Percentiles rank a stretch among this genome's conserved stretches.
phyloP scores from a whole-genome alignment of 306 rosid species.

The Casuarina cunninghamiana region DNA sequence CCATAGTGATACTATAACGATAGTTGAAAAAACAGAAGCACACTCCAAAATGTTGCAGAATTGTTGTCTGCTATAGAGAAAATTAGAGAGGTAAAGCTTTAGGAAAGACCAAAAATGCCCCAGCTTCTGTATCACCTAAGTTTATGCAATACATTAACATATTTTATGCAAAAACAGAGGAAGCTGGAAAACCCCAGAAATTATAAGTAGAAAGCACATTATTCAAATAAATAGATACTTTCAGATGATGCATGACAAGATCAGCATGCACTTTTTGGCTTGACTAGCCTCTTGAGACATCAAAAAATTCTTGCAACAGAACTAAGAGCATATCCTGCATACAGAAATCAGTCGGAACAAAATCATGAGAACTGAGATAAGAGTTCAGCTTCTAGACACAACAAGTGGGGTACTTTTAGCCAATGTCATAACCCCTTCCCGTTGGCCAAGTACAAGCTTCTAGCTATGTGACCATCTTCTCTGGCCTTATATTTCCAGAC shows the following conservation, averaged over 20 bases:
- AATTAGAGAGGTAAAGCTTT: background rate
- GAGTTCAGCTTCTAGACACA: constrained; percentile 9
- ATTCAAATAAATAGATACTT: background rate
- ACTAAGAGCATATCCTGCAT: constrained; percentile 96
- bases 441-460: constrained; percentile 1
- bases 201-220: background rate
- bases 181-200: constrained; percentile 5
- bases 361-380: constrained; percentile 6
- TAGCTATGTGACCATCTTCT: background rate
- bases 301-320: constrained; percentile 99
- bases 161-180: background rate
- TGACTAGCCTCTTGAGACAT: constrained; percentile 89
- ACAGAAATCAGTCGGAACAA: background rate
- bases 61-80: background rate
- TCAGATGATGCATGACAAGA: background rate
- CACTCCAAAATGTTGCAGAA: background rate
- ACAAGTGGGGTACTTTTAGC: background rate
- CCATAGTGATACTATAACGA: constrained; percentile 51
- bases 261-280: constrained; percentile 67
- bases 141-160: background rate
- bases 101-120: background rate
- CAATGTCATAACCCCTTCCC: background rate
- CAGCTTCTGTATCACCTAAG: no score
- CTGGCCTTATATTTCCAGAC: background rate
- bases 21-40: constrained; percentile 14